phyloP scores from a whole-genome alignment of 73 alveolate species.

The Paramecium sonneborni region DNA sequence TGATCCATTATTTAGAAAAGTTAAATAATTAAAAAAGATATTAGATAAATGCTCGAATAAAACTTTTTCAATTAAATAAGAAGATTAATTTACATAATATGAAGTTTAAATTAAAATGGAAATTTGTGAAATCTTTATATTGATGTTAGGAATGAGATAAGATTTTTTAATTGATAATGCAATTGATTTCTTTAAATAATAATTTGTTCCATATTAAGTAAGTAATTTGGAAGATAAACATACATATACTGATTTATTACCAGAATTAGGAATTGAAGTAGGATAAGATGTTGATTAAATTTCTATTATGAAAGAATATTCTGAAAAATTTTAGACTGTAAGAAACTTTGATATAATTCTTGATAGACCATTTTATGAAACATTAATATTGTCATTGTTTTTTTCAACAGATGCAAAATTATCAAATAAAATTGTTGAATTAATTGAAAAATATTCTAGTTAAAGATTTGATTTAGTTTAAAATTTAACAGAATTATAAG shows the following conservation, averaged over 20 bases:
- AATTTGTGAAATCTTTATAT: conserved; percentile 56
- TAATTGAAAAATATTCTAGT: not conserved
- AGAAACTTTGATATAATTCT: conserved; percentile 45
- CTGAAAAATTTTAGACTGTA: not conserved
- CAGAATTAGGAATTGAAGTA: not conserved
- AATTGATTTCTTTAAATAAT: conserved; percentile 26
- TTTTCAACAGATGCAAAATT: conserved; percentile 57
- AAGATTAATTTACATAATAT: conserved; percentile 51
- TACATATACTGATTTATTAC: not conserved
- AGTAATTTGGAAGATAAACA: not conserved
- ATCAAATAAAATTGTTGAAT: conserved; percentile 51
- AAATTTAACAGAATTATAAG: conserved; percentile 17
- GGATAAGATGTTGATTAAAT: not conserved
- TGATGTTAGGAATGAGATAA: conserved; percentile 12
- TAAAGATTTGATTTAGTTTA: conserved; percentile 44
- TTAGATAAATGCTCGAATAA: conserved; percentile 48
- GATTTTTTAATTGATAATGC: conserved; percentile 61
- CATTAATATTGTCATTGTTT: conserved; percentile 19
- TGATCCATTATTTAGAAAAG: conserved; percentile 64
- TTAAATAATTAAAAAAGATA: conserved; percentile 49
- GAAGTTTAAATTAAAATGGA: conserved; percentile 53
- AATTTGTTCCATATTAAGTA: not conserved
- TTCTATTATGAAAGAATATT: not conserved
- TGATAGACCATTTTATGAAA: conserved; percentile 61
- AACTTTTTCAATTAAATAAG: conserved; percentile 40